These are phyloP conservation scores for Ulmus americana DNA, from an alignment of 331 rosid species.

Conservation along the genomic window DNA sequence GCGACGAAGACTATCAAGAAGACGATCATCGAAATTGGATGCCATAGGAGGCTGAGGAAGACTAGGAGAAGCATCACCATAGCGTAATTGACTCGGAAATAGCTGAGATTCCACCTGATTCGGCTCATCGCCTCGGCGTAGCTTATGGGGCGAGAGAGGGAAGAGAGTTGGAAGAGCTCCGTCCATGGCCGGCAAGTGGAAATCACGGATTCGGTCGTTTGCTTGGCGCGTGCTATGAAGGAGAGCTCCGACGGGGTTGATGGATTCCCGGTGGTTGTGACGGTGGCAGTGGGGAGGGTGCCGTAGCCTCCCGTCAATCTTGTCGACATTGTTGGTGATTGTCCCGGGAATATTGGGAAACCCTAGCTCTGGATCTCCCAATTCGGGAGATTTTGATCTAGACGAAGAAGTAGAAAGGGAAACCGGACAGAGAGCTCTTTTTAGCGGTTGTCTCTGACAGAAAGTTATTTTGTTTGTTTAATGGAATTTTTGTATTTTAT, in stretches of 20 bases:
- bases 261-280: not conserved
- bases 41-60: slow-evolving; percentile 56
- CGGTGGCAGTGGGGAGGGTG: slow-evolving; percentile 20
- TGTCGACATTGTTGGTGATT: slow-evolving; percentile 15
- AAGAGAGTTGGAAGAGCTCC: slow-evolving; percentile 46
- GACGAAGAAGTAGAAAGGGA: not conserved
- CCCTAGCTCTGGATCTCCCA: slow-evolving; percentile 2
- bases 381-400: not conserved
- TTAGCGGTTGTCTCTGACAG: not conserved
- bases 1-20: slow-evolving; percentile 45
- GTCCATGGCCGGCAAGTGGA: slow-evolving; percentile 61
- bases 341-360: not conserved
- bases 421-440: not conserved
- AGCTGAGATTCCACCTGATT: slow-evolving; percentile 40
- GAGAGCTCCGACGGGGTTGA: slow-evolving; percentile 21
- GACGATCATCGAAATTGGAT: slow-evolving; percentile 63
- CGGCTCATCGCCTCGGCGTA: slow-evolving; percentile 61
- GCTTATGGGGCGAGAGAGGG: slow-evolving; percentile 46
- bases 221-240: slow-evolving; percentile 32
- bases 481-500: not conserved
- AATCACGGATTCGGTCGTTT: slow-evolving; percentile 29
- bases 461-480: not conserved
- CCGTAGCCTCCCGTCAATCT: slow-evolving; percentile 29
- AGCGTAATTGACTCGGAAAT: slow-evolving; percentile 70
- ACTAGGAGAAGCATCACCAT: slow-evolving; percentile 42